phyloP scores from a whole-genome alignment of 75 land plant species.

The Isoetes taiwanensis region DNA sequence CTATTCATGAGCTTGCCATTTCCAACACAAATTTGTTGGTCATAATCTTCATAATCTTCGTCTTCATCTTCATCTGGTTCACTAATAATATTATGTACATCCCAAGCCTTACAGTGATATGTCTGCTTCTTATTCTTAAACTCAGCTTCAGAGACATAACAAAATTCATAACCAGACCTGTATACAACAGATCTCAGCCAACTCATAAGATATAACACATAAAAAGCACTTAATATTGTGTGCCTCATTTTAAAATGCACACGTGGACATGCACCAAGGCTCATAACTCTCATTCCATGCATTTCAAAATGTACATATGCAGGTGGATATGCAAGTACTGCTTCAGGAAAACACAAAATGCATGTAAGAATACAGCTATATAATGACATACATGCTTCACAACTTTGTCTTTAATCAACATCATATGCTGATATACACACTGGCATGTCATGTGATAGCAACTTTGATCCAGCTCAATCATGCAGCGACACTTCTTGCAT shows the following conservation, averaged over 20 bases:
- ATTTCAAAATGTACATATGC: too few species aligned
- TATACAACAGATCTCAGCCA: conserved; percentile 4
- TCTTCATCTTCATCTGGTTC: conserved; percentile 22
- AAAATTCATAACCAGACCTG: conserved; percentile 92
- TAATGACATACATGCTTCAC: too few species aligned
- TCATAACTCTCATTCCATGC: too few species aligned
- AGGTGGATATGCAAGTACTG: too few species aligned
- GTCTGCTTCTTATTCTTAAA: conserved; percentile 59
- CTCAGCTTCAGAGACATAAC: conserved; percentile 73
- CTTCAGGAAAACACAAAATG: too few species aligned
- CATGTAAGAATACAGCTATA: too few species aligned
- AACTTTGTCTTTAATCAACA: too few species aligned
- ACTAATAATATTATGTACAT: conserved; percentile 33
- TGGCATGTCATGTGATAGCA: conserved; percentile 96
- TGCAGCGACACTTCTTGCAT: conserved; percentile 72
- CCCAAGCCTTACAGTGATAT: conserved; percentile 62
- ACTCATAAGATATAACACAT: not conserved
- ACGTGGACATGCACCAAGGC: not conserved
- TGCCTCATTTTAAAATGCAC: not conserved
- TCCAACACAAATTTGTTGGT: too few species aligned
- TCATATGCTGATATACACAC: too few species aligned
- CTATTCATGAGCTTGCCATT: too few species aligned
- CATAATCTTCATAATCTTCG: conserved; percentile 3
- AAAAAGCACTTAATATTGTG: not conserved
- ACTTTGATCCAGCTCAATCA: conserved; percentile 93